Base-by-base conservation (phyloP, 495 filamentous ascomycete genomes). In the Chaetomium cochliodes region DNA sequence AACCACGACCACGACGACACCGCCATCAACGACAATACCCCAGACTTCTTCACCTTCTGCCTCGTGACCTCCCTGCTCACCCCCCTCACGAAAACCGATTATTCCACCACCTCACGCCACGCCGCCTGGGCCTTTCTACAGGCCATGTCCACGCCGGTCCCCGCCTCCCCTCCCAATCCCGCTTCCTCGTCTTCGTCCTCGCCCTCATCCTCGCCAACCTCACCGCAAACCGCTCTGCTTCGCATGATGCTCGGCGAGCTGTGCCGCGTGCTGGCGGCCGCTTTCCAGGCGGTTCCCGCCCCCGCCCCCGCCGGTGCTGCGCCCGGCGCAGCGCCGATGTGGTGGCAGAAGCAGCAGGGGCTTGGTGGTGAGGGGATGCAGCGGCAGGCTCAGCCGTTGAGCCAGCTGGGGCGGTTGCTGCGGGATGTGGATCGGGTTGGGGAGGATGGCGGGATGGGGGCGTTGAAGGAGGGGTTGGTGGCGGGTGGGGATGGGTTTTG, bases 171-270 rank as follows among this genome's bases (percentile, higher is more conserved):
- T 37, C 9, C 5, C 33, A 11, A 6, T 30, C 37, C n/a, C 46
- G 58, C 13, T 30, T 8, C 26, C 20, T 0, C 20, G n/a, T 39
- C 60, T 3, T 46, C 60, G 4, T 3, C 44, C 6, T 30, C 28
- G 2, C 2, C 33, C 33, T 11, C 33, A 3, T 1, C 33, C 11
- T 11, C 33, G 33, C 1, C 33, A 11, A 37, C 33, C 5, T 3
- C 33, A 37, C 5, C 33, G 8, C 33, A 12, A 1, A 44, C 33
- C 60, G 18, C 37, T 5, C 20, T 62, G 4, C n/a, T 70, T 1
- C 37, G 63, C 18, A 41, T 65, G 9, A 58, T 67, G 58, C 33
- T 71, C 16, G 65, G 49, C 58, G 67, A 72, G 46, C 65, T 72
- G 22, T 70, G 70, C 60, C 65, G 67, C 23, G 25, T 20, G 1